Conservation (phyloP, 257 asterid genomes). For the Jaltomata sinuosa region DNA sequence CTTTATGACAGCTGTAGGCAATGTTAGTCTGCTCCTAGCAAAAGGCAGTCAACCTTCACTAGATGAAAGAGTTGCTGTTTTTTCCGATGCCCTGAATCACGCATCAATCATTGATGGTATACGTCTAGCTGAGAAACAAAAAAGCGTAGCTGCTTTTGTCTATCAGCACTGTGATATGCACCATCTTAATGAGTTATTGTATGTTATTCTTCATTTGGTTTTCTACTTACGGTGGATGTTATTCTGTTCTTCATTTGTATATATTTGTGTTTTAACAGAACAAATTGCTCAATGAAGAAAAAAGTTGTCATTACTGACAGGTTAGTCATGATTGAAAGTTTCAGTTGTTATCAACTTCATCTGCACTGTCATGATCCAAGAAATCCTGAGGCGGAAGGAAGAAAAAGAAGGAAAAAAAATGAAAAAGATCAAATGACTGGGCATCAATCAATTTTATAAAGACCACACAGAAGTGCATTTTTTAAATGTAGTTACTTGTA, state of each 20-base stretch:
- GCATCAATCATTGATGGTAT: conserved; percentile 98
- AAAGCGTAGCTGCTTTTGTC: conserved; percentile 48
- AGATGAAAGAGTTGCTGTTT: conserved; percentile 69
- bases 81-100: conserved; percentile 91
- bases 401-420: background rate
- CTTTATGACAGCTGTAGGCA: conserved; percentile 76
- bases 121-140: conserved; percentile 89
- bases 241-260: conserved; percentile 6
- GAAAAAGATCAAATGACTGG: background rate
- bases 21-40: conserved; percentile 50
- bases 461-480: background rate
- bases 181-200: conserved; percentile 79
- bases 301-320: conserved; percentile 90
- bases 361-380: background rate
- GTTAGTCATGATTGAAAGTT: conserved; percentile 30
- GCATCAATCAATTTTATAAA: background rate
- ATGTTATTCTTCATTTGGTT: conserved; percentile 20
- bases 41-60: conserved; percentile 36
- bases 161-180: conserved; percentile 87
- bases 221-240: background rate
- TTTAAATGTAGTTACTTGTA: background rate
- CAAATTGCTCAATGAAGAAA: conserved; percentile 80
- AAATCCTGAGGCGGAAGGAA: background rate
- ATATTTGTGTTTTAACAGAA: conserved; percentile 43
- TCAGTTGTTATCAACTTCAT: conserved; percentile 2